These are phyloP conservation scores for Setaria italica DNA, from an alignment of 202 grass and related monocot species.

Conservation along the genomic window DNA sequence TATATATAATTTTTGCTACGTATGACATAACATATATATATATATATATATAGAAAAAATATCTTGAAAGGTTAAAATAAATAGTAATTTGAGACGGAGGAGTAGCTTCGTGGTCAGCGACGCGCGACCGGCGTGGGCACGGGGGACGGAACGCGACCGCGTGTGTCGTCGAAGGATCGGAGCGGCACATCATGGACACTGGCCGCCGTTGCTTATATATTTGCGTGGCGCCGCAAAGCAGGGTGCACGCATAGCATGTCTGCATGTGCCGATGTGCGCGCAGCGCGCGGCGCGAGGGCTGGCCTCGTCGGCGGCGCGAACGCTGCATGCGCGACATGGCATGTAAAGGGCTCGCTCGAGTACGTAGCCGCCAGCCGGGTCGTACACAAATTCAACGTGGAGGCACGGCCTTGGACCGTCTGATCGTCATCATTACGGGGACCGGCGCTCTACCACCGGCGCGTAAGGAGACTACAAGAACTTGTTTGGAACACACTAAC, in stretches of 20 bases:
- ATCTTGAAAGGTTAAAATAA: too few relatives aligned
- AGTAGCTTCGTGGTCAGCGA: neutral
- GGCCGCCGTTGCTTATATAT: neutral
- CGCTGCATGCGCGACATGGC: slow-evolving; percentile 1
- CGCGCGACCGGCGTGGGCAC: neutral
- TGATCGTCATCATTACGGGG: neutral
- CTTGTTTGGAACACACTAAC: too few relatives aligned
- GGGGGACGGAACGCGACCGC: neutral
- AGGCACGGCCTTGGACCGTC: neutral
- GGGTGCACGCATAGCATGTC: neutral
- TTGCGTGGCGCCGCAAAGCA: neutral
- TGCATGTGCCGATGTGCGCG: neutral
- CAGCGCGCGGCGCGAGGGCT: too few relatives aligned
- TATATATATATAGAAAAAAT: too few relatives aligned
- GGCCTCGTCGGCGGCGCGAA: too few relatives aligned
- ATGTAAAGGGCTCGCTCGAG: neutral
- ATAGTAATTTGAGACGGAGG: too few relatives aligned
- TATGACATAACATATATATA: too few relatives aligned
- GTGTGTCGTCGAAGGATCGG: neutral
- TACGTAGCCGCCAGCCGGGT: too few relatives aligned
- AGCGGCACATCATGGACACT: too few relatives aligned
- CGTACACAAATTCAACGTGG: neutral
- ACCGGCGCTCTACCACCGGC: neutral
- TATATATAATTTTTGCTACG: too few relatives aligned
- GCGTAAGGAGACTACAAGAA: too few relatives aligned